Evolutionary conservation across 768 basidiomycete species (phyloP), one percentile per base, ranked within the genome.

Genomic region (Phanerochaete carnosa): DNA sequence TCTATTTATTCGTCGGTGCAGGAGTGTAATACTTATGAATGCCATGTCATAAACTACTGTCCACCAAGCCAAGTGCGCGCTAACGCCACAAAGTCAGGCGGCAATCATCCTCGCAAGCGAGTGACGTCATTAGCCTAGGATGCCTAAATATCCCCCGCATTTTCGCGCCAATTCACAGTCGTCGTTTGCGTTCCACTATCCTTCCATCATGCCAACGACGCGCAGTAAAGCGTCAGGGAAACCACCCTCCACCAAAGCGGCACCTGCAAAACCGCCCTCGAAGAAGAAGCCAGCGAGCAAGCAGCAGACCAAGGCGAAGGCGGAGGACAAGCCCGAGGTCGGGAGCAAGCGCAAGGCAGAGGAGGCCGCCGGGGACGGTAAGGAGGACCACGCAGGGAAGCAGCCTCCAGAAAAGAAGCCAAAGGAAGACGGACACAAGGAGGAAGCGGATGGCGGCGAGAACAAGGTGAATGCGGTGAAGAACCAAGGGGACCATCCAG

Each of bases 301-400:
- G 39, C 39, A 61, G 55, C 15, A 54, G 22, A 39, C 43, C 23
- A 56, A 46, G 23, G 25, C 23, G 1, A 54, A 55, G 58, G 45
- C 59, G 35, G 25, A 66, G 45, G 46, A 59, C 23, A n/a, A 59
- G 52, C 35, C 51, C 9, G 49, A 47, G 4, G 62, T 62, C 8
- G 67, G 65, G 5, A 59, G 62, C 45, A 71, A 69, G 62, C 62
- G 69, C 13, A 61, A 64, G 32, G 61, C 51, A n/a, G 65, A 66
- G 26, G 55, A 62, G 13, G 47, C 13, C 45, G 57, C 61, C 30
- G 61, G 55, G 35, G 61, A 60, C 30, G 57, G 56, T 28, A 32
- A 62, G 35, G 39, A 62, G 3, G 46, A 46, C 23, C 51, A 63
- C 28, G 59, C 13, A 19, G 30, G 26, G 11, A 5, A 26, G 11